A percentile compares a stretch with the other conserved stretches of the same genome.
Conservation (phyloP, 805 yeast species). For the Metschnikowia kofuensis region DNA sequence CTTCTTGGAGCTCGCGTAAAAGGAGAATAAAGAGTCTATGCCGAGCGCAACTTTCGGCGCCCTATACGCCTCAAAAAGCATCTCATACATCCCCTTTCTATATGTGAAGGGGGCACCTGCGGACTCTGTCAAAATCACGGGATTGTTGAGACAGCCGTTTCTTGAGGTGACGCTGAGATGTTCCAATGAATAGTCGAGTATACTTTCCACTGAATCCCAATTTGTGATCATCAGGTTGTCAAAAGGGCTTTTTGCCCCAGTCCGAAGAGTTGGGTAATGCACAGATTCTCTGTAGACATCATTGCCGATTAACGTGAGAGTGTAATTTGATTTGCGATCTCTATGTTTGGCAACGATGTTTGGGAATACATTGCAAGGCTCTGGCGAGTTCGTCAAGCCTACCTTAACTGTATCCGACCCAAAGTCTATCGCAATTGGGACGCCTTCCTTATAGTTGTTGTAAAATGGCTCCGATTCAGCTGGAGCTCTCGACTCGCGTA, state of each 20-base stretch:
- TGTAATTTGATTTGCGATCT: conserved; percentile 65
- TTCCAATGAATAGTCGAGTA: conserved; percentile 79
- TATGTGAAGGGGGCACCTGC: conserved; percentile 70
- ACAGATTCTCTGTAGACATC: conserved; percentile 65
- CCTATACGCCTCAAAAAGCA: conserved; percentile 79
- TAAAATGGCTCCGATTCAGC: conserved; percentile 45
- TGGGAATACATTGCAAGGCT: conserved; percentile 67
- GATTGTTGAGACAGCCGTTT: conserved; percentile 62
- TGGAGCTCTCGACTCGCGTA: conserved; percentile 42
- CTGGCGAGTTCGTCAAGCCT: conserved; percentile 48
- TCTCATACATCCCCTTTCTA: conserved; percentile 71
- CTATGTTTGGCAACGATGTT: conserved; percentile 68
- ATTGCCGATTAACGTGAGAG: conserved; percentile 75
- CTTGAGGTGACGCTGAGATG: conserved; percentile 63
- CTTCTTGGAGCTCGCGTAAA: conserved; percentile 53
- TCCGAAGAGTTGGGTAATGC: conserved; percentile 48
- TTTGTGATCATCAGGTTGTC: conserved; percentile 86
- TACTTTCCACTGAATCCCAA: conserved; percentile 86
- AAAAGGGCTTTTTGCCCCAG: conserved; percentile 73
- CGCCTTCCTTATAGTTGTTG: conserved; percentile 45
- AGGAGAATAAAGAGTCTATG: conserved; percentile 78
- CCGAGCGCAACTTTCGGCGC: conserved; percentile 78
- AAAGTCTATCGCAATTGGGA: conserved; percentile 86
- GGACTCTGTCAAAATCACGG: conserved; percentile 77
- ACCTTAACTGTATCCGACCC: conserved; percentile 64